These are phyloP conservation scores for Prototheca cutis DNA, from an alignment of 163 green algal species.

Conservation along the genomic window DNA sequence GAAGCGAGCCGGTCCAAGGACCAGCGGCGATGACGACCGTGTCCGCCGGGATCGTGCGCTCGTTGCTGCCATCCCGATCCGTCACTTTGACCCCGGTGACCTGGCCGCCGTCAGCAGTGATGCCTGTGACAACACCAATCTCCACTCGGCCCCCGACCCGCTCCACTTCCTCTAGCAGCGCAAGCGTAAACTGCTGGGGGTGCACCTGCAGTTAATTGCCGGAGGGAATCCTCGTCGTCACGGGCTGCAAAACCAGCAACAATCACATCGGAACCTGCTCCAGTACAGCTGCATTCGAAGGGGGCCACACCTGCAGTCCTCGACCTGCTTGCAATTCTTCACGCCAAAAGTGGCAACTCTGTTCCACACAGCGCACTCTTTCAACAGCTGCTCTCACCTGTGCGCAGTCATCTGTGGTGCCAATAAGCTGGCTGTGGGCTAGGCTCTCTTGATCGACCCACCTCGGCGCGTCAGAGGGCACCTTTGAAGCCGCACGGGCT, in stretches of 20 bases:
- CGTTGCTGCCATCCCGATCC: background rate
- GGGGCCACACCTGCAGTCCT: too few relatives aligned
- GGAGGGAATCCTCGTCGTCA: too few relatives aligned
- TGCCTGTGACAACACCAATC: slow-evolving; percentile 2
- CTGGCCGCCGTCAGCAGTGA: slow-evolving; percentile 27
- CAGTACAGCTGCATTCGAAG: too few relatives aligned
- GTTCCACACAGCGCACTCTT: too few relatives aligned
- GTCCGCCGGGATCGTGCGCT: slow-evolving; percentile 35
- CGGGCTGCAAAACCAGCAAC: too few relatives aligned
- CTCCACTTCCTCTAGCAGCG: slow-evolving; percentile 23
- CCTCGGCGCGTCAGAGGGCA: too few relatives aligned
- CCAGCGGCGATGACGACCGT: slow-evolving; percentile 68
- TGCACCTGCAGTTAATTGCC: slow-evolving; percentile 28
- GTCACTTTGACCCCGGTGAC: slow-evolving; percentile 8
- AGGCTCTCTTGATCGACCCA: slow-evolving; percentile 15
- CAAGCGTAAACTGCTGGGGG: slow-evolving; percentile 31
- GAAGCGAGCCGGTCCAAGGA: slow-evolving; percentile 45
- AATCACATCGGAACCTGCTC: too few relatives aligned
- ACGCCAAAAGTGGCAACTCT: too few relatives aligned
- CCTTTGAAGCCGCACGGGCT: too few relatives aligned
- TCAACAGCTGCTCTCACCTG: too few relatives aligned
- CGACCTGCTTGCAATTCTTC: too few relatives aligned
- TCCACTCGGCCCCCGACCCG: slow-evolving; percentile 10
- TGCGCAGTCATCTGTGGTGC: slow-evolving; percentile 22
- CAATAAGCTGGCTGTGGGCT: slow-evolving; percentile 18